These are phyloP conservation scores for Botryotinia calthae DNA, from an alignment of 2,329 filamentous ascomycete species.

Conservation along the genomic window DNA sequence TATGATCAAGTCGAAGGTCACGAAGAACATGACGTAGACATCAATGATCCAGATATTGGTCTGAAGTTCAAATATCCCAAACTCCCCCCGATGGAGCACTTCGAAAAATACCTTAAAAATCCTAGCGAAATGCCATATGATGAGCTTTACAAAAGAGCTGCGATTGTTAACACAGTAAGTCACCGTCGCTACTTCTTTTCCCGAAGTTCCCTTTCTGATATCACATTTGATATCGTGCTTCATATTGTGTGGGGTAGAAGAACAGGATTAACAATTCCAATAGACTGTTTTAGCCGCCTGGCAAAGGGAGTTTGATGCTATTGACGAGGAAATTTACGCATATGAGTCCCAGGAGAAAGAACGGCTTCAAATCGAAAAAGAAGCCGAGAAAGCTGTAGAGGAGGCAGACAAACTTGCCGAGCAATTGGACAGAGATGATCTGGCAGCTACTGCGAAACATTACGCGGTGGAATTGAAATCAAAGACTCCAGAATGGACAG, in stretches of 20 bases:
- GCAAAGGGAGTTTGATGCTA: slow-evolving; percentile 34
- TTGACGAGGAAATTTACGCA: slow-evolving; percentile 31
- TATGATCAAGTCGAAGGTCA: slow-evolving; percentile 30
- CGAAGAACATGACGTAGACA: slow-evolving; percentile 17
- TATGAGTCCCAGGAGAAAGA: slow-evolving; percentile 30
- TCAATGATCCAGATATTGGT: slow-evolving; percentile 17
- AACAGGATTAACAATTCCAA: background rate
- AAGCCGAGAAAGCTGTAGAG: slow-evolving; percentile 26
- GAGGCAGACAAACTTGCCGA: slow-evolving; percentile 25
- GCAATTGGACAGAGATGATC: slow-evolving; percentile 23
- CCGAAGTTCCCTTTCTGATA: background rate
- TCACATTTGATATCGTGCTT: background rate
- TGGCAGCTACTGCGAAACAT: slow-evolving; percentile 4
- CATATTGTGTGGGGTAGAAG: background rate
- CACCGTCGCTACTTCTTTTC: background rate
- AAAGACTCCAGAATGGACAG: slow-evolving; percentile 12
- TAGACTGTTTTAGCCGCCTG: slow-evolving; percentile 27
- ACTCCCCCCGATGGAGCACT: slow-evolving; percentile 28
- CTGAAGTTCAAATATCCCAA: slow-evolving; percentile 30
- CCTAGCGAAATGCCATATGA: slow-evolving; percentile 32
- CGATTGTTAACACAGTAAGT: slow-evolving; percentile 22
- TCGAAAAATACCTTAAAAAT: slow-evolving; percentile 33
- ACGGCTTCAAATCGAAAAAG: slow-evolving; percentile 23
- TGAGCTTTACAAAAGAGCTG: slow-evolving; percentile 32
- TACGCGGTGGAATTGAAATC: slow-evolving; percentile 15